Percentiles rank a stretch among this genome's conserved stretches.
These are phyloP conservation scores for Botrytis cinerea DNA, from an alignment of 2,329 filamentous ascomycete species.

Conservation along the genomic window DNA sequence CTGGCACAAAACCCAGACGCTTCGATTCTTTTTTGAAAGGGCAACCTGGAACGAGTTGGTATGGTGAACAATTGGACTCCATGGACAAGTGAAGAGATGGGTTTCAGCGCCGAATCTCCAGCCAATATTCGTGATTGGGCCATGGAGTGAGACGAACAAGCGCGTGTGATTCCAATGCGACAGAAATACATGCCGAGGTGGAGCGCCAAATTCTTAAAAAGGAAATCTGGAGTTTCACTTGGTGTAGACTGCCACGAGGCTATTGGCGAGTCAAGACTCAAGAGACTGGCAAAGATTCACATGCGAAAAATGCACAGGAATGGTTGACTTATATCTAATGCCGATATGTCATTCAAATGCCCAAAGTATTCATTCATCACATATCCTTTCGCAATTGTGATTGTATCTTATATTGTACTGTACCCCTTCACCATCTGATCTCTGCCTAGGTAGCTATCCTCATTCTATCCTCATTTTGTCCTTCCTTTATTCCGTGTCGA, in stretches of 20 bases:
- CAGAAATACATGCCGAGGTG: constrained; percentile 12
- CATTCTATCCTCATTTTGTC: not conserved
- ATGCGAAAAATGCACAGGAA: not conserved
- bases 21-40: not conserved
- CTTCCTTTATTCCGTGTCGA: not conserved
- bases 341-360: not conserved
- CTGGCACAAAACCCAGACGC: not conserved
- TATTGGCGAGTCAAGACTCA: constrained; percentile 22
- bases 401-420: not conserved
- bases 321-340: not conserved
- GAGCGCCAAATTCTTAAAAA: constrained; percentile 5
- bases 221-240: constrained; percentile 26
- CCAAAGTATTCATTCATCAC: not conserved
- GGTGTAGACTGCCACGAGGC: constrained; percentile 25
- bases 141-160: constrained; percentile 13
- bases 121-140: constrained; percentile 14
- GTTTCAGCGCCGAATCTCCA: constrained; percentile 21
- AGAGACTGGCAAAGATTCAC: constrained; percentile 6
- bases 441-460: not conserved
- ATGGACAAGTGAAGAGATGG: not conserved
- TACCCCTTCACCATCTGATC: not conserved
- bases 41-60: not conserved
- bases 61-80: not conserved
- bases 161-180: constrained; percentile 15
- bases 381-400: not conserved